A percentile compares a stretch with the other conserved stretches of the same genome.
phyloP scores from a whole-genome alignment of 1,284 basidiomycete genomes.

The Apiotrichum veenhuisii region DNA sequence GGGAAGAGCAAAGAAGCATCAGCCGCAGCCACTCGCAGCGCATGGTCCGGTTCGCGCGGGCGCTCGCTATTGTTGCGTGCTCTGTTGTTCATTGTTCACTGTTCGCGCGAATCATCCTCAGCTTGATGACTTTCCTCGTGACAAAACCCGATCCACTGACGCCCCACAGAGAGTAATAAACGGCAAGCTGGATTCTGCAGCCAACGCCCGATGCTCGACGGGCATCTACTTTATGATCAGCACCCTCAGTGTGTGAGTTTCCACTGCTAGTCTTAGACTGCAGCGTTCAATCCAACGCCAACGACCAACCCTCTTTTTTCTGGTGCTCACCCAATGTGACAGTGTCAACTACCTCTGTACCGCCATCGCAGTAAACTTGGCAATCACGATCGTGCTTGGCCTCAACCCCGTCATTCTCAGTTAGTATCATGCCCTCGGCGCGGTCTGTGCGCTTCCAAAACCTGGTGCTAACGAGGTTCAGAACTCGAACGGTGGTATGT shows the following conservation, averaged over 20 bases:
- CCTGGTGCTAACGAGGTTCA: background rate
- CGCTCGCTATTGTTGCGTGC: too few relatives aligned
- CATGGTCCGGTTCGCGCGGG: background rate
- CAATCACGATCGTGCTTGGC: constrained; percentile 33
- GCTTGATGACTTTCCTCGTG: background rate
- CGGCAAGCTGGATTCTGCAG: background rate
- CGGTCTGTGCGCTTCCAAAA: background rate
- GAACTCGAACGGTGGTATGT: constrained; percentile 24
- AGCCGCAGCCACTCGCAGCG: background rate
- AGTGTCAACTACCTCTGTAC: constrained; percentile 40
- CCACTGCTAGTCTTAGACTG: background rate
- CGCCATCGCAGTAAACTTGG: constrained; percentile 38
- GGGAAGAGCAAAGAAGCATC: background rate
- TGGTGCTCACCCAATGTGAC: background rate
- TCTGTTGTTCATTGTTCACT: too few relatives aligned
- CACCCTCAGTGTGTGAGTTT: constrained; percentile 29
- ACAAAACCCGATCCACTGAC: background rate
- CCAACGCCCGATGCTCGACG: constrained; percentile 18
- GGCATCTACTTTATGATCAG: constrained; percentile 35
- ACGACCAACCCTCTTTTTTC: background rate
- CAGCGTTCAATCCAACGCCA: too few relatives aligned
- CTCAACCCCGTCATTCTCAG: constrained; percentile 30
- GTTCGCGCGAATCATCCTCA: too few relatives aligned
- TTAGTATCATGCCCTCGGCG: constrained; percentile 11
- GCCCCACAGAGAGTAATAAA: background rate